Evolutionary conservation across 2,329 filamentous ascomycete species (phyloP), one percentile per base, ranked within the genome.

Genomic region (Aspergillus sp.): DNA sequence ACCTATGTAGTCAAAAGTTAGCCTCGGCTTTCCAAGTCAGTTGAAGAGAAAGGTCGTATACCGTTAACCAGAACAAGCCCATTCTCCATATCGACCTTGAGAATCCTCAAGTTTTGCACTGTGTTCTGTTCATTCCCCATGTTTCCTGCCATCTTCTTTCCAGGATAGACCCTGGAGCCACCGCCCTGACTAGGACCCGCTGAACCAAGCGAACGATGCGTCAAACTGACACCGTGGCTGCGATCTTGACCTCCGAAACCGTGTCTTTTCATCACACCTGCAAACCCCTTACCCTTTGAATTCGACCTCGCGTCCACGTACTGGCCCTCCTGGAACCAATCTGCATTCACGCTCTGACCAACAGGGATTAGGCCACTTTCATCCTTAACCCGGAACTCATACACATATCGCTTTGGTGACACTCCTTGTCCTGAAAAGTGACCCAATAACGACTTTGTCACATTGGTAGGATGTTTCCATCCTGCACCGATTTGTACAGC

Each of bases 211-310:
- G 90, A 90, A 70, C 95, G 86, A 82, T 99, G 95, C 70, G 91
- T 92, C 79, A 92, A 87, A 71, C 93, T 97, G 79, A 96, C 93
- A 83, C 95, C 95, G 84, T 99, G 95, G 67, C 88, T 93, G 57
- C 91, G 90, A 66, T 87, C 89, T 80, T 99, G 95, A 68, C 95
- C 95, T 30, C 81, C 75, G 77, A 95, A 98, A 34, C 92, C 92
- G 79, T 93, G 90, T 66, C 90, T 84, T 86, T 99, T 99, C 95
- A 99, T 99, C 65, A 91, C 95, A 83, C 95, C 95, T 9, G 89
- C 91, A 74, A 97, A 99, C 7, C 95, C 95, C 85, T 91, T 93
- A 53, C 95, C 95, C 72, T 90, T 86, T 66, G 86, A 89, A 70
- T 89, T 86, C 49, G 87, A 88, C 68, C 88, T 84, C 54, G 91